Percentiles rank a stretch among this genome's conserved stretches.
Evolutionary conservation across 2,329 filamentous ascomycete genomes (phyloP).

Genomic region (Moelleriella libera): DNA sequence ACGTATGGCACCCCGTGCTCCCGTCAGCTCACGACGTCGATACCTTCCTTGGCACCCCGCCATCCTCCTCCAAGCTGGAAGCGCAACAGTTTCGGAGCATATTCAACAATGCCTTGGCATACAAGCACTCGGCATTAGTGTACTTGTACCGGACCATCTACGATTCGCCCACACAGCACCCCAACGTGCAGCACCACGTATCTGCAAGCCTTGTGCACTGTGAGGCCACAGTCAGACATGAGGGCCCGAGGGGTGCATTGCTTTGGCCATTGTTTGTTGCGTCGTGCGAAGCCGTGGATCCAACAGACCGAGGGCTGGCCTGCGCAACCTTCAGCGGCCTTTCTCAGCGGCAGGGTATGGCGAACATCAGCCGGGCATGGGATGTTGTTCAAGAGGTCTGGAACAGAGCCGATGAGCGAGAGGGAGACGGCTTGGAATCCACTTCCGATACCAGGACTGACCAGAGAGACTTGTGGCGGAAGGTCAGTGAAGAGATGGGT

Average conservation of each 20-base stretch:
- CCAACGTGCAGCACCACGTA: slow-evolving; percentile 38
- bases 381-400: slow-evolving; percentile 48
- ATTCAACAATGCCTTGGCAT: slow-evolving; percentile 44
- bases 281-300: slow-evolving; percentile 40
- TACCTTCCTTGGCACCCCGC: not conserved
- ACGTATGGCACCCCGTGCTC: slow-evolving; percentile 39
- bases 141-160: slow-evolving; percentile 43
- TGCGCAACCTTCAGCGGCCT: slow-evolving; percentile 36
- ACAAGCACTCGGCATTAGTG: slow-evolving; percentile 43
- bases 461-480: slow-evolving; percentile 34
- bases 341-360: slow-evolving; percentile 47
- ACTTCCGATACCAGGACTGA: not conserved
- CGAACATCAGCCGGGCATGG: slow-evolving; percentile 48
- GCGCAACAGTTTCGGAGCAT: slow-evolving; percentile 35
- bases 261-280: slow-evolving; percentile 53
- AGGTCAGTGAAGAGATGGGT: slow-evolving; percentile 42
- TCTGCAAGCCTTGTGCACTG: slow-evolving; percentile 38
- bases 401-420: slow-evolving; percentile 31
- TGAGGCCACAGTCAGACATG: slow-evolving; percentile 36
- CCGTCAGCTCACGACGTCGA: slow-evolving; percentile 17
- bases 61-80: slow-evolving; percentile 12
- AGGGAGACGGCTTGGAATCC: slow-evolving; percentile 7
- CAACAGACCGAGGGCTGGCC: slow-evolving; percentile 36
- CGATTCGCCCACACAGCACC: slow-evolving; percentile 28
- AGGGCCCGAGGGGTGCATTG: slow-evolving; percentile 48